Percentiles rank a stretch among this genome's conserved stretches.
These are phyloP conservation scores for Penicillium canescens DNA, from an alignment of 495 filamentous ascomycete species.

Conservation along the genomic window DNA sequence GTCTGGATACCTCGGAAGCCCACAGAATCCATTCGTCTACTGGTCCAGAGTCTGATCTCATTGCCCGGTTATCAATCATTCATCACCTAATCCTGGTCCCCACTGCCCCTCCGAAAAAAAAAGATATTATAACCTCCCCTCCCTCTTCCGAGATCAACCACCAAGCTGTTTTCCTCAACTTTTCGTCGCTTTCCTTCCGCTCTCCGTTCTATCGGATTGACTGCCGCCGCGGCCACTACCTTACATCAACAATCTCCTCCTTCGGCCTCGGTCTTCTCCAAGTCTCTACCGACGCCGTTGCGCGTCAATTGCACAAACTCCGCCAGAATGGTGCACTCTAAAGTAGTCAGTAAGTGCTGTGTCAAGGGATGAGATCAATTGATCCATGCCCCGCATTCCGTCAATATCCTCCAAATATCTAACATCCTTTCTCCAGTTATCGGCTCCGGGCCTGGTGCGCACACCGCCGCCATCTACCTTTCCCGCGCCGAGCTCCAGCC, in stretches of 20 bases:
- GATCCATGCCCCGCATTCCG: background rate
- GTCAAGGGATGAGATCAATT: background rate
- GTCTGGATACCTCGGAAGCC: constrained; percentile 9
- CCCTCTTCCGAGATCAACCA: constrained; percentile 15
- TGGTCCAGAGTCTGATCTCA: constrained; percentile 15
- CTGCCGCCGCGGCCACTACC: constrained; percentile 65
- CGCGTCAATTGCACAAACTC: constrained; percentile 38
- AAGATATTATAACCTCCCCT: constrained; percentile 17
- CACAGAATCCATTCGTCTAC: constrained; percentile 11
- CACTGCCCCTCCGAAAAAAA: constrained; percentile 26
- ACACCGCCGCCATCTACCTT: constrained; percentile 96
- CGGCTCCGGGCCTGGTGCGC: constrained; percentile 94
- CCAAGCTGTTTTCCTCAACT: constrained; percentile 86
- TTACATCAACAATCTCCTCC: constrained; percentile 56
- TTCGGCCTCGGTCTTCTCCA: constrained; percentile 37
- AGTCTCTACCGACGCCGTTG: constrained; percentile 41
- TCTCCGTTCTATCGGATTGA: constrained; percentile 61
- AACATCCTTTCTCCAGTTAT: constrained; percentile 49
- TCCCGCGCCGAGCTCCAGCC: constrained; percentile 87
- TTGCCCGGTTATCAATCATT: constrained; percentile 14
- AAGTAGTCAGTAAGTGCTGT: constrained; percentile 68
- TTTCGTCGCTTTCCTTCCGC: constrained; percentile 64
- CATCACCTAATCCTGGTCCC: constrained; percentile 14
- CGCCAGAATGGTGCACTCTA: constrained; percentile 71
- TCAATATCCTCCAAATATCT: constrained; percentile 1